Percentiles rank a stretch among this genome's conserved stretches.
Conservation (phyloP, 169 alveolate species). For the Cryptosporidium sp. region DNA sequence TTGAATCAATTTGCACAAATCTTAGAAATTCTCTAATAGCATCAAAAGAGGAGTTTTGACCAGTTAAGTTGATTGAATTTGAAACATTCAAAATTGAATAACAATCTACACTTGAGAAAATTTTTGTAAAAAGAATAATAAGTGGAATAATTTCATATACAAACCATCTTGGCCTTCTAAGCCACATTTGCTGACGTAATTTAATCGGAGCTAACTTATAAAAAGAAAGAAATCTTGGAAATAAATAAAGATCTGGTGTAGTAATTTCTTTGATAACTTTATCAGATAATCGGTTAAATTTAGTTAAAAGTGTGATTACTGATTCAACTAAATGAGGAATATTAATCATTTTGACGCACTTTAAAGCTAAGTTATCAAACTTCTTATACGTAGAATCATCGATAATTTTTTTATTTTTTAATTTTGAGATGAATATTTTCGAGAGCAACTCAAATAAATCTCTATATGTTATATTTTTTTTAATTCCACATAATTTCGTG, state of each 20-base stretch:
- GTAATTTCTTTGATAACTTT: slow-evolving; percentile 53
- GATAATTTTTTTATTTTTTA: slow-evolving; percentile 28
- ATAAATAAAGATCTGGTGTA: slow-evolving; percentile 48
- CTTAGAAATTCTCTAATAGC: background rate
- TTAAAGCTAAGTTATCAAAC: slow-evolving; percentile 53
- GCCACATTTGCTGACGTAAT: slow-evolving; percentile 74
- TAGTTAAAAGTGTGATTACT: slow-evolving; percentile 17
- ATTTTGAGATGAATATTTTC: slow-evolving; percentile 22
- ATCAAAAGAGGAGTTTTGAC: background rate
- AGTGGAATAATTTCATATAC: slow-evolving; percentile 60
- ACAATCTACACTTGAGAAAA: slow-evolving; percentile 46
- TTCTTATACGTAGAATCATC: slow-evolving; percentile 11
- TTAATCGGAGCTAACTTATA: slow-evolving; percentile 69
- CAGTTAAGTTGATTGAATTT: background rate
- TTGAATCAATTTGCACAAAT: background rate
- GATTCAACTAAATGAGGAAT: slow-evolving; percentile 62
- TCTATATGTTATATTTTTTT: slow-evolving; percentile 39
- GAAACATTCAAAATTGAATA: background rate
- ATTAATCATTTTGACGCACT: slow-evolving; percentile 31
- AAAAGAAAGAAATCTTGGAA: slow-evolving; percentile 50
- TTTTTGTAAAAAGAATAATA: slow-evolving; percentile 39
- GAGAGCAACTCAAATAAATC: slow-evolving; percentile 61
- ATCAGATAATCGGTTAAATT: slow-evolving; percentile 31
- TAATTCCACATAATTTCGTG: slow-evolving; percentile 53
- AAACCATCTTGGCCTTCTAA: slow-evolving; percentile 69